phyloP scores from a whole-genome alignment of 768 basidiomycete species.

The Crepidotus variabilis region DNA sequence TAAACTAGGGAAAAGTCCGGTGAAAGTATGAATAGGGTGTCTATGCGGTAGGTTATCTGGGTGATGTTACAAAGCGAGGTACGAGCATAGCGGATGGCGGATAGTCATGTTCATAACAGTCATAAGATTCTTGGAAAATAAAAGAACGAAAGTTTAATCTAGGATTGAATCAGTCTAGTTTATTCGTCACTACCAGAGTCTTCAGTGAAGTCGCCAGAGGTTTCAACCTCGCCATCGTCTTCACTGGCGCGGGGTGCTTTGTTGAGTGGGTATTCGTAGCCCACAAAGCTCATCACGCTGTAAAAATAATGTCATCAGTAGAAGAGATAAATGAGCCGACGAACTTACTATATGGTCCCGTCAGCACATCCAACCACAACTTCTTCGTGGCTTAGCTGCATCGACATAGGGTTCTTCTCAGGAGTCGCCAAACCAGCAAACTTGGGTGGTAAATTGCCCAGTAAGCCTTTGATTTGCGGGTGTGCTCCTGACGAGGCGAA shows the following conservation, averaged over 20 bases:
- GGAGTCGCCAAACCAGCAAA: constrained; percentile 80
- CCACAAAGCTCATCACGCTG: constrained; percentile 36
- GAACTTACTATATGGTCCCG: constrained; percentile 83
- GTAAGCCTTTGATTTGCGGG: constrained; percentile 50
- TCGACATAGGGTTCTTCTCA: constrained; percentile 90
- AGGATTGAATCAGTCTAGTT: too few relatives aligned
- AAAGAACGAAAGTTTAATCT: too few relatives aligned
- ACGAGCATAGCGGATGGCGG: too few relatives aligned
- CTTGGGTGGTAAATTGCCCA: constrained; percentile 60
- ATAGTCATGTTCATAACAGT: too few relatives aligned
- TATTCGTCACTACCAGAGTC: background rate
- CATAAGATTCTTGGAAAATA: too few relatives aligned
- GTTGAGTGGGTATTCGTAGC: constrained; percentile 27
- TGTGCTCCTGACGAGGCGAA: constrained; percentile 17
- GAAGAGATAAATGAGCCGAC: background rate
- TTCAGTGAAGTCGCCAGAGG: background rate
- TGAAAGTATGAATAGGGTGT: too few relatives aligned
- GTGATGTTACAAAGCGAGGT: too few relatives aligned
- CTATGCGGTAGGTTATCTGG: too few relatives aligned
- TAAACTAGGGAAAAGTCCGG: too few relatives aligned
- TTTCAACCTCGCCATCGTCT: constrained; percentile 1
- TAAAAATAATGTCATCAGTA: background rate
- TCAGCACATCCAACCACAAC: constrained; percentile 90
- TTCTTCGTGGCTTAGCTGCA: constrained; percentile 89
- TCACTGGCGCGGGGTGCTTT: constrained; percentile 1